These are phyloP conservation scores for Euphorbia tirucalli DNA, from an alignment of 345 rosid species.

Conservation along the genomic window DNA sequence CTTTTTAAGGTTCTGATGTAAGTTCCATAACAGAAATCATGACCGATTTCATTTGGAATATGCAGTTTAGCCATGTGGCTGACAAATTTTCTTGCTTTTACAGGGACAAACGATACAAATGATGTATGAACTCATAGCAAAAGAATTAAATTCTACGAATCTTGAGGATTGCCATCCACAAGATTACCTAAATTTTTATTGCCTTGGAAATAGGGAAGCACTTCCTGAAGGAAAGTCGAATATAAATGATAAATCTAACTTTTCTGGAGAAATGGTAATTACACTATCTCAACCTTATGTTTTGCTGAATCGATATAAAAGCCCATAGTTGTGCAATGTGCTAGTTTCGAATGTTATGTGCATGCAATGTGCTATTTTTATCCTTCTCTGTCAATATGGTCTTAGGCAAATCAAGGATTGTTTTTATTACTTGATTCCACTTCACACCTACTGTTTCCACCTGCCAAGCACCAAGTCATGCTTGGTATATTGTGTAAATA, in stretches of 20 bases:
- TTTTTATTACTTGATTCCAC: no score
- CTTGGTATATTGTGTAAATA: no score
- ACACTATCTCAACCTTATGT: background rate
- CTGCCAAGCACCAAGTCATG: no score
- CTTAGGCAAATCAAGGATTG: background rate
- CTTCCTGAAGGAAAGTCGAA: constrained; percentile 28
- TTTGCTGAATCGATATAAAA: background rate
- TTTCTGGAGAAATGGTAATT: constrained; percentile 40
- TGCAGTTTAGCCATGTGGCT: background rate
- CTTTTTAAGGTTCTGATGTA: background rate
- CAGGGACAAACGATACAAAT: constrained; percentile 83
- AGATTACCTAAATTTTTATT: constrained; percentile 81
- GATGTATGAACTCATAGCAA: constrained; percentile 75
- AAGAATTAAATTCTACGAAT: constrained; percentile 50
- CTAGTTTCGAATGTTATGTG: background rate
- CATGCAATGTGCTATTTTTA: no score
- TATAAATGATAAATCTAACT: constrained; percentile 5
- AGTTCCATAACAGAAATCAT: background rate
- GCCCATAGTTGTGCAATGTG: background rate
- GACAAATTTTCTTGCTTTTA: constrained; percentile 7
- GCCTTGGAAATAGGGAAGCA: constrained; percentile 76
- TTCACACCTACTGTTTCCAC: no score
- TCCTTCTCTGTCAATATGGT: background rate
- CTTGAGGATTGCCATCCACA: constrained; percentile 54
- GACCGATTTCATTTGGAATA: background rate